Base-by-base conservation (phyloP, 2,329 filamentous ascomycete species). In the Diaporthe eres region DNA sequence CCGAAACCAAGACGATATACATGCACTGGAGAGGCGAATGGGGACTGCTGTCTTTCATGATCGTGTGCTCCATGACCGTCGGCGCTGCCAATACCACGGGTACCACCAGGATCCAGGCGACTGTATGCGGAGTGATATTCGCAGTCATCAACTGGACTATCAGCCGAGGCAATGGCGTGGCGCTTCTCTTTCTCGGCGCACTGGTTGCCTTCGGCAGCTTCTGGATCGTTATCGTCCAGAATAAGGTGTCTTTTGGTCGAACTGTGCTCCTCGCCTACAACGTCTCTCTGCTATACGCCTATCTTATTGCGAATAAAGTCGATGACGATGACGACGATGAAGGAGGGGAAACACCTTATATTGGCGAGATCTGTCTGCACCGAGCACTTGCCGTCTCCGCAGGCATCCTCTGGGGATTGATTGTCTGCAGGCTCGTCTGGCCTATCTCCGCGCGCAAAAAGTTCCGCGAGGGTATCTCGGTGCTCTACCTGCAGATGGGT, bases 211-310 rank as follows among this genome's bases (percentile, higher is more conserved):
- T 96, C 44, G 93, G 92, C 82, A 97, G 95, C 79, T 98, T 98
- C 81, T 98, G 96, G 84, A 92, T 98, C 80, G 98, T 97, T 78
- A 87, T 98, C 72, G 94, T 93, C 39, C 90, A 92, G 81, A 93
- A 94, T 60, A 96, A 96, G 82, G 96, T 94, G 0, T 95, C 96
- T 0, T 93, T 98, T 84, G 96, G 96, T 57, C 93, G 97, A 71
- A 98, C 98, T 82, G 97, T 97, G 77, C 91, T 98, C 81, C 90
- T 99, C 61, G 98, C 96, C 1, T 99, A 98, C 88, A 99, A 99
- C 81, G 92, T 99, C 58, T 96, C 95, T 25, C 95, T 95, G 10
- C 89, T 99, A 3, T 99, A 99, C 83, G 95, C 96, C 13, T 99
- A 98, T 85, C 97, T 94, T 72, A 88, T 98, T 13, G 93, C 94